Evolutionary conservation across 208 protist species (phyloP).

Genomic region (Trypanosoma melophagium): DNA sequence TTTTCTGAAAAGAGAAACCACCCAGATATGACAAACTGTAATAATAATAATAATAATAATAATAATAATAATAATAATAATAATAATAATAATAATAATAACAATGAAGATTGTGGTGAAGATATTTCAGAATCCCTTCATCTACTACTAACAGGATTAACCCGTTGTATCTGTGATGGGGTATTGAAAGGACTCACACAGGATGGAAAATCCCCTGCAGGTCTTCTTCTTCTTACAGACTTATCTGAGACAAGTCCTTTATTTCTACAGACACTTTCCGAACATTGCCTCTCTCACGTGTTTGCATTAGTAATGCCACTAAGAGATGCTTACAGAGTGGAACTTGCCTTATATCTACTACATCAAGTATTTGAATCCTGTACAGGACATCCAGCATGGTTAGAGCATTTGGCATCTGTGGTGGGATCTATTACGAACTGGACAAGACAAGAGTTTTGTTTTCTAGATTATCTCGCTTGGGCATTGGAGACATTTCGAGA

Average conservation of each 20-base stretch:
- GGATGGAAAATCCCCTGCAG: conserved; percentile 8
- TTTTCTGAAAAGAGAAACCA: neutral
- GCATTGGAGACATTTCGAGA: conserved; percentile 29
- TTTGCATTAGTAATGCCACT: conserved; percentile 6
- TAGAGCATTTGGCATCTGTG: conserved; percentile 29
- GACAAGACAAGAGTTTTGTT: neutral
- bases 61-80: too few species aligned
- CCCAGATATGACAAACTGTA: neutral
- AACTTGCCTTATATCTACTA: conserved; percentile 36
- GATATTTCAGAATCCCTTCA: neutral
- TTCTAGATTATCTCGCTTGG: conserved; percentile 25
- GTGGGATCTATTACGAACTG: neutral
- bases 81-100: too few species aligned
- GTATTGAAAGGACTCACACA: neutral
- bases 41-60: too few species aligned
- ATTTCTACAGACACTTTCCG: conserved; percentile 20
- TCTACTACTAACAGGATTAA: neutral
- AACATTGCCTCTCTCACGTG: conserved; percentile 8
- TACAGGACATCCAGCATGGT: conserved; percentile 15
- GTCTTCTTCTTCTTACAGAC: conserved; percentile 28
- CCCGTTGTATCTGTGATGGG: conserved; percentile 14
- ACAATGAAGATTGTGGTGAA: neutral
- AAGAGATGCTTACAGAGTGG: conserved; percentile 28
- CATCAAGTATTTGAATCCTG: conserved; percentile 31
- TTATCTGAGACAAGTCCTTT: conserved; percentile 22